These are phyloP conservation scores for Hygrocybe punicea DNA, from an alignment of 768 basidiomycete genomes.

Conservation along the genomic window DNA sequence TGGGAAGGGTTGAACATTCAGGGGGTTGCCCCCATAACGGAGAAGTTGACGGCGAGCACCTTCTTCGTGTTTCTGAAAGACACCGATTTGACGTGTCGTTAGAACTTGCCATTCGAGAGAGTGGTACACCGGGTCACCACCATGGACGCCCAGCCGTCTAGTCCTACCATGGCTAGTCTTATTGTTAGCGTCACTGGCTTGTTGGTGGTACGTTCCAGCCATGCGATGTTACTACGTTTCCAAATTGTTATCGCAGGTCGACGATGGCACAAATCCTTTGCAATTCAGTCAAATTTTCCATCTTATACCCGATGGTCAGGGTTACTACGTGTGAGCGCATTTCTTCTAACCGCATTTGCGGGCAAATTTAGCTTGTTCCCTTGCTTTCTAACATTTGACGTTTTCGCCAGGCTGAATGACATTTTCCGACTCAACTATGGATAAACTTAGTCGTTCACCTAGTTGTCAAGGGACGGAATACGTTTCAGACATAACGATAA, in stretches of 20 bases:
- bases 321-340: slow-evolving; percentile 79
- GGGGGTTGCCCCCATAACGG: slow-evolving; percentile 54
- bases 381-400: background rate
- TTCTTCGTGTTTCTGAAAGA: background rate
- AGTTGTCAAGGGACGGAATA: background rate
- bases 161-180: slow-evolving; percentile 49
- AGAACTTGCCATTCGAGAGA: slow-evolving; percentile 77
- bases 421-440: slow-evolving; percentile 89
- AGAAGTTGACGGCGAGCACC: slow-evolving; percentile 66
- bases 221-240: background rate
- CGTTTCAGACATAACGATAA: background rate
- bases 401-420: slow-evolving; percentile 64
- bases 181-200: slow-evolving; percentile 88
- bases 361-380: too few relatives aligned
- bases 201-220: slow-evolving; percentile 53
- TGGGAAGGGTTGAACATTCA: slow-evolving; percentile 65
- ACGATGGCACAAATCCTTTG: slow-evolving; percentile 74
- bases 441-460: slow-evolving; percentile 7
- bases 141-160: slow-evolving; percentile 85
- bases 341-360: too few relatives aligned
- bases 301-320: slow-evolving; percentile 66
- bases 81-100: slow-evolving; percentile 2
- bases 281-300: slow-evolving; percentile 94
- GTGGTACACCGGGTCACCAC: slow-evolving; percentile 82
- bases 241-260: slow-evolving; percentile 52